Conservation (phyloP, 2,329 filamentous ascomycete genomes). For the Fusarium anguioides region DNA sequence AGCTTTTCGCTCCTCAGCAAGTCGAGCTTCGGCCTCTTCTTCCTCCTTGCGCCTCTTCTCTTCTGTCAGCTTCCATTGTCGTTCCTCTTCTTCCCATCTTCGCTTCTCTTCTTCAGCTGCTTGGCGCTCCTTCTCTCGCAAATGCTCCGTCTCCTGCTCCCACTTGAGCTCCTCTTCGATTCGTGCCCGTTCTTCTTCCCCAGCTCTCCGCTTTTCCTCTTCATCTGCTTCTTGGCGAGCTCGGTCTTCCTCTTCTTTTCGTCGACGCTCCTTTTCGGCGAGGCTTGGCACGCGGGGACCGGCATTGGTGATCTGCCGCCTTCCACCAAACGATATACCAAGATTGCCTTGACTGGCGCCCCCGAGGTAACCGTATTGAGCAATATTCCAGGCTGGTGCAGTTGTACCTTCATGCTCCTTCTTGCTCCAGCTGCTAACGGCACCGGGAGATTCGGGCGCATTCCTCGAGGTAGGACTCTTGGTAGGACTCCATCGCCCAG, state of each 20-base stretch:
- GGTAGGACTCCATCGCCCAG: conserved; percentile 70
- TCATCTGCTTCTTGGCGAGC: conserved; percentile 66
- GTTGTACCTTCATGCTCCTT: conserved; percentile 83
- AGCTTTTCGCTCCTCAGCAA: conserved; percentile 74
- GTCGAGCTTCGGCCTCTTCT: conserved; percentile 73
- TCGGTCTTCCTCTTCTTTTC: conserved; percentile 70
- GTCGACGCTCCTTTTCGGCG: conserved; percentile 82
- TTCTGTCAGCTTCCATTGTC: conserved; percentile 81
- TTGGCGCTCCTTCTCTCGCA: conserved; percentile 69
- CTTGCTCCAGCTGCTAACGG: conserved; percentile 90
- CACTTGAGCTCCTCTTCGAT: conserved; percentile 73
- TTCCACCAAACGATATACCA: conserved; percentile 89
- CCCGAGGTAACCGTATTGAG: conserved; percentile 98
- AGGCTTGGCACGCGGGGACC: conserved; percentile 82
- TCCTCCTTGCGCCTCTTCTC: conserved; percentile 78
- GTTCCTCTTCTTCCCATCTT: conserved; percentile 82
- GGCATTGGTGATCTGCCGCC: conserved; percentile 90
- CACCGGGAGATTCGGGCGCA: conserved; percentile 62
- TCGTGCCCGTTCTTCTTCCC: conserved; percentile 73
- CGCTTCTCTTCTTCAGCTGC: conserved; percentile 74
- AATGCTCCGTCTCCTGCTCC: conserved; percentile 71
- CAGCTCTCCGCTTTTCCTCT: conserved; percentile 59
- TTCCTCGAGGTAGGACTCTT: conserved; percentile 65
- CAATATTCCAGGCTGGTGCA: conserved; percentile 95
- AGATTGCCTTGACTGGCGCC: conserved; percentile 96